Evolutionary conservation across 2,329 filamentous ascomycete species (phyloP).

Genomic region (Tetracladium maxilliforme): DNA sequence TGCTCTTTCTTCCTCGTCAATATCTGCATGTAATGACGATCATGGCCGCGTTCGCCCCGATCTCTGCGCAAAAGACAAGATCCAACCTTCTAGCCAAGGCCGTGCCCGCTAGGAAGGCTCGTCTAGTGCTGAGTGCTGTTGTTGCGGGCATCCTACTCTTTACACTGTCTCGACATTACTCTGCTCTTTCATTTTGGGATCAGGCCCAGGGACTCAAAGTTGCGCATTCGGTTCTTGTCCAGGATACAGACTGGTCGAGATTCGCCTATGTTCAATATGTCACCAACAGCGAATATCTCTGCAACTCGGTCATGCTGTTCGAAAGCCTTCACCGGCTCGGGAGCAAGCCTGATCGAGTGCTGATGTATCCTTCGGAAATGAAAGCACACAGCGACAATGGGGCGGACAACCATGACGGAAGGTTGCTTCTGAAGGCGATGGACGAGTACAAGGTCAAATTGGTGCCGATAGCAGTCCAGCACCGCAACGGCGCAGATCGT

Average conservation of each 20-base stretch:
- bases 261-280: conserved; percentile 26
- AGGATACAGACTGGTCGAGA: conserved; percentile 24
- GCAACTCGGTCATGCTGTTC: conserved; percentile 24
- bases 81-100: no score
- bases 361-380: conserved; percentile 22
- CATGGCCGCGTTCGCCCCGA: no score
- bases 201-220: no score
- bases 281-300: conserved; percentile 22
- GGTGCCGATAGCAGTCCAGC: conserved; percentile 24
- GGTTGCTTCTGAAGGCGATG: conserved; percentile 29
- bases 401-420: conserved; percentile 16
- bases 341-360: conserved; percentile 20
- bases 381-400: conserved; percentile 15
- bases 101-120: no score
- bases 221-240: no score
- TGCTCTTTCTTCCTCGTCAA: no score
- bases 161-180: no score
- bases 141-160: no score
- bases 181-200: no score
- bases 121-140: no score
- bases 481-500: background rate
- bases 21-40: no score
- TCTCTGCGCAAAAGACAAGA: no score
- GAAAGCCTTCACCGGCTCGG: conserved; percentile 19
- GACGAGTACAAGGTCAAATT: conserved; percentile 32